Evolutionary conservation across 768 basidiomycete species (phyloP).

Genomic region (Lentinula aciculospora): DNA sequence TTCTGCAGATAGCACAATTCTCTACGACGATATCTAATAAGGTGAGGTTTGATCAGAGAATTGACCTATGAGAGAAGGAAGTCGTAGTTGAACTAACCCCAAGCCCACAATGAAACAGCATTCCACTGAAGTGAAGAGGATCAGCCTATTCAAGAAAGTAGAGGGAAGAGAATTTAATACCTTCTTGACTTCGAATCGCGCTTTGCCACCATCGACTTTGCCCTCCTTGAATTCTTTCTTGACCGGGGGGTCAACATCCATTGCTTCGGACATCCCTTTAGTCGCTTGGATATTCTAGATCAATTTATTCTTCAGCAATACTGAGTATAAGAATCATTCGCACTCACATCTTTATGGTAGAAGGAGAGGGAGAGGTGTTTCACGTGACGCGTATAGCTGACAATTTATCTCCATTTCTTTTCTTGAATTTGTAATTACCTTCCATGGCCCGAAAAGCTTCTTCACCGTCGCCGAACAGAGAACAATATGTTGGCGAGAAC

Average conservation of each 20-base stretch:
- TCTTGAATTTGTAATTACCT: too few relatives aligned
- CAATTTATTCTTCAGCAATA: too few relatives aligned
- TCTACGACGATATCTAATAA: slow-evolving; percentile 91
- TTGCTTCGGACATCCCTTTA: slow-evolving; percentile 54
- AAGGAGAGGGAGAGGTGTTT: neutral
- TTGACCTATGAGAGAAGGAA: slow-evolving; percentile 1
- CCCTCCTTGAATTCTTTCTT: slow-evolving; percentile 47
- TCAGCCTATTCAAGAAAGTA: neutral
- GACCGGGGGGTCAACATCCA: slow-evolving; percentile 53
- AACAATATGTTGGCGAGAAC: neutral
- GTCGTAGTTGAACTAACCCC: slow-evolving; percentile 55
- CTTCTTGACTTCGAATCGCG: slow-evolving; percentile 99
- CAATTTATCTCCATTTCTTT: too few relatives aligned
- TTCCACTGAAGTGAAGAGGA: slow-evolving; percentile 70
- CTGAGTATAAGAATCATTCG: neutral
- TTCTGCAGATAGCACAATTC: slow-evolving; percentile 99
- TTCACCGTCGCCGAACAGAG: neutral
- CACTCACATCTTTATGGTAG: neutral
- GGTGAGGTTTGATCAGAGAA: slow-evolving; percentile 7
- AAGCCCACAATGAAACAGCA: slow-evolving; percentile 96
- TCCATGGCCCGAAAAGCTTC: neutral
- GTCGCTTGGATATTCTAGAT: too few relatives aligned
- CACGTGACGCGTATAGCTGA: neutral
- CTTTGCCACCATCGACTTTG: slow-evolving; percentile 55
- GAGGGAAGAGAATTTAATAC: slow-evolving; percentile 34